phyloP scores from a whole-genome alignment of 2,329 filamentous ascomycete species.

The Fusarium temperatum region DNA sequence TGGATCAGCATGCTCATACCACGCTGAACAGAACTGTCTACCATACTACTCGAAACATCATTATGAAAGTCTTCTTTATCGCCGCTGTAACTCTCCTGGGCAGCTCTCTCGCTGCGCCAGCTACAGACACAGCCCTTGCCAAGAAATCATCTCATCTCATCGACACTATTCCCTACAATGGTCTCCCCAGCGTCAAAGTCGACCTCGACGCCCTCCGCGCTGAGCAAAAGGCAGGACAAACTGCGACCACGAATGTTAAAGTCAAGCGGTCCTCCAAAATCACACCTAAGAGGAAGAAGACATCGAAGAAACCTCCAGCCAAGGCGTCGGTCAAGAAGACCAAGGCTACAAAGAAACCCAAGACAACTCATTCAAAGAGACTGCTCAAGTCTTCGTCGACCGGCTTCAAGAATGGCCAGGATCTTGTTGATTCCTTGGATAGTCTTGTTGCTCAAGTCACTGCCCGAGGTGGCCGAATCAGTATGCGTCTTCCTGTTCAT shows the following conservation, averaged over 20 bases:
- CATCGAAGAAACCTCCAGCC: background rate
- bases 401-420: background rate
- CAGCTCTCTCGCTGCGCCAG: background rate
- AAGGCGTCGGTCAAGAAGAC: background rate
- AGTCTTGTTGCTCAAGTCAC: background rate
- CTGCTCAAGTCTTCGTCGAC: background rate
- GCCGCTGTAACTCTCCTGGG: background rate
- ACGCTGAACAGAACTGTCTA: background rate
- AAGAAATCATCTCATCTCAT: background rate
- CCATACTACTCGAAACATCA: rapidly evolving
- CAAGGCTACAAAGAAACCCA: background rate
- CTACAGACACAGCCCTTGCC: background rate
- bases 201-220: background rate
- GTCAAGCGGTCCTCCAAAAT: background rate
- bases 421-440: background rate
- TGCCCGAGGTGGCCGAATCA: background rate
- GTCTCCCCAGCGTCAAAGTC: background rate
- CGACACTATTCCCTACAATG: background rate
- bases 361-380: background rate
- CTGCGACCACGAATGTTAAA: background rate
- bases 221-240: background rate
- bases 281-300: background rate
- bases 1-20: rapidly evolving
- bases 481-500: background rate
- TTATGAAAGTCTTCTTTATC: background rate